These are phyloP conservation scores for Corchorus capsularis DNA, from an alignment of 345 rosid genomes.

Conservation along the genomic window DNA sequence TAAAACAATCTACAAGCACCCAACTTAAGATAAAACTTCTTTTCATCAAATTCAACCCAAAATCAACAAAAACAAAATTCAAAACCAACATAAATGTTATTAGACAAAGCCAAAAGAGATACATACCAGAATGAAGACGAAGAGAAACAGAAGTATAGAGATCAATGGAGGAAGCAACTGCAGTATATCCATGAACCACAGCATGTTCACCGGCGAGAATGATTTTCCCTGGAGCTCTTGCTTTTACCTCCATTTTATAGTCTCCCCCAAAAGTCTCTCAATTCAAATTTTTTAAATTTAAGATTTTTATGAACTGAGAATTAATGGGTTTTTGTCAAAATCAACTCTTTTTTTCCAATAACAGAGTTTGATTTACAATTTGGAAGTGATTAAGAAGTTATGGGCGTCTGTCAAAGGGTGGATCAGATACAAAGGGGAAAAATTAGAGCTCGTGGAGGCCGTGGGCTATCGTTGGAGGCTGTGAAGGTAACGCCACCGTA, in stretches of 20 bases:
- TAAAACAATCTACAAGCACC: no score
- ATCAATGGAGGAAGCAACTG: conserved; percentile 88
- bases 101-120: neutral
- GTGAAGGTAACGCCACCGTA: neutral
- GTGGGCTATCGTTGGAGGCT: no score
- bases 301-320: neutral
- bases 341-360: neutral
- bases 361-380: neutral
- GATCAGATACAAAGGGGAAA: neutral
- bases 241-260: conserved; percentile 95
- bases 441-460: neutral
- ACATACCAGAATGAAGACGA: conserved; percentile 43
- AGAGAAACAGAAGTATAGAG: conserved; percentile 70
- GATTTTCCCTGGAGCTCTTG: conserved; percentile 95
- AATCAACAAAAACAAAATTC: neutral
- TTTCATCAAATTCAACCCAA: neutral
- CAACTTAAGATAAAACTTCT: neutral
- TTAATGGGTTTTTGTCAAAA: neutral
- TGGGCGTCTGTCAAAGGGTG: neutral
- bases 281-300: neutral
- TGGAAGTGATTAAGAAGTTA: neutral
- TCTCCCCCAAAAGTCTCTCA: neutral
- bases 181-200: conserved; percentile 93
- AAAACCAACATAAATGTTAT: neutral
- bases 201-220: conserved; percentile 96